Percentiles rank a stretch among this genome's conserved stretches.
These are phyloP conservation scores for Paraconiothyrium sp. DNA, from an alignment of 2,329 filamentous ascomycete genomes.

Conservation along the genomic window DNA sequence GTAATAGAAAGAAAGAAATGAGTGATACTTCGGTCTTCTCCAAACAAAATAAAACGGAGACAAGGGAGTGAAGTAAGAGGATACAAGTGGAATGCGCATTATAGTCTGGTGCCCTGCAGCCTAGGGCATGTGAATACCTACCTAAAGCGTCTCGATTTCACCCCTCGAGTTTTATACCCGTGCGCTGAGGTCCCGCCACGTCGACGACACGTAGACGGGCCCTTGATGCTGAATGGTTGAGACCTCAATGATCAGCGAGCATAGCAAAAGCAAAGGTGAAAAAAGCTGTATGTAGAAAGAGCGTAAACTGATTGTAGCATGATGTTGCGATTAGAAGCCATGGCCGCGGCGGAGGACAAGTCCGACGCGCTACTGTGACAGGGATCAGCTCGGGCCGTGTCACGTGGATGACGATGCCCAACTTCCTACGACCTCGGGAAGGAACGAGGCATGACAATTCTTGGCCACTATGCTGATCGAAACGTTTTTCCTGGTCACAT, in stretches of 20 bases:
- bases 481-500: no score
- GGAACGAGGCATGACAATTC: neutral
- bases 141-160: constrained; percentile 8
- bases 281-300: neutral
- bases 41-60: neutral
- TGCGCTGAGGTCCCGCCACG: constrained; percentile 25
- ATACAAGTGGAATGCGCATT: neutral
- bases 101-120: neutral
- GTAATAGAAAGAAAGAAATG: neutral
- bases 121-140: constrained; percentile 11
- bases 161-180: constrained; percentile 10
- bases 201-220: constrained; percentile 20
- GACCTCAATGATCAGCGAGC: constrained; percentile 11
- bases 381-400: constrained; percentile 16
- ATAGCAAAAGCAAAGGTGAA: constrained; percentile 11
- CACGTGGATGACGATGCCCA: constrained; percentile 16
- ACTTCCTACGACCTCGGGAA: neutral
- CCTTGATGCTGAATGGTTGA: constrained; percentile 4
- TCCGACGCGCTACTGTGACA: constrained; percentile 9
- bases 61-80: no score
- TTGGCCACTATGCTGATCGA: neutral
- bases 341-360: neutral
- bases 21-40: no score
- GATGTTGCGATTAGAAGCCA: constrained; percentile 21
- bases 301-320: constrained; percentile 17